Evolutionary conservation across 441 rosid species (phyloP).

Genomic region (Biscutella laevigata): DNA sequence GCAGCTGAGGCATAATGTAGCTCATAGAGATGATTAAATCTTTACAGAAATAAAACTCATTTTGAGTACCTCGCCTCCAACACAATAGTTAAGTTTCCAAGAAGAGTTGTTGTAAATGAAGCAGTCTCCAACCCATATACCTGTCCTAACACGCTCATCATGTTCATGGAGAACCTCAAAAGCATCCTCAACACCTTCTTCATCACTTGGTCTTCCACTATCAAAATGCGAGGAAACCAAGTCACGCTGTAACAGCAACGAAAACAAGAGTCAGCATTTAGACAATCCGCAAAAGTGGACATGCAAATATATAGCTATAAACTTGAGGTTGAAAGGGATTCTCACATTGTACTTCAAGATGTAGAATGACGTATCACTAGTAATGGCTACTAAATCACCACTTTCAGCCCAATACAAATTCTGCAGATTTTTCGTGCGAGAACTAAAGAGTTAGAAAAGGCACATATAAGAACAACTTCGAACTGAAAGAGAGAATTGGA

Average conservation of each 20-base stretch:
- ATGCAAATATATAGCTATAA: neutral
- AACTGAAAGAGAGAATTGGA: conserved; percentile 3
- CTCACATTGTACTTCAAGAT: conserved; percentile 87
- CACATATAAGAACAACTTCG: neutral
- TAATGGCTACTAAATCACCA: conserved; percentile 93
- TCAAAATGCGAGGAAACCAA: conserved; percentile 78
- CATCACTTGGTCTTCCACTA: conserved; percentile 80
- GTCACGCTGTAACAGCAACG: conserved; percentile 54
- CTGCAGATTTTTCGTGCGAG: conserved; percentile 28
- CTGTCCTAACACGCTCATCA: conserved; percentile 92
- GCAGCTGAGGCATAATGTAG: conserved; percentile 8
- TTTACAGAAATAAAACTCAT: conserved; percentile 3
- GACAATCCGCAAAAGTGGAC: neutral
- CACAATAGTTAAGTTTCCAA: conserved; percentile 95
- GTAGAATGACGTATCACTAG: conserved; percentile 91
- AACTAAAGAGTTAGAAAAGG: conserved; percentile 12
- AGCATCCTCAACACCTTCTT: conserved; percentile 94
- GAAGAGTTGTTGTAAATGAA: conserved; percentile 90
- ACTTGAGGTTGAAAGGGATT: neutral
- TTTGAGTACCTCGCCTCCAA: conserved; percentile 86
- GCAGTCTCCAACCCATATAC: conserved; percentile 98
- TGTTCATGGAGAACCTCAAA: conserved; percentile 94
- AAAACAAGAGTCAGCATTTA: conserved; percentile 6
- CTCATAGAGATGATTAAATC: conserved; percentile 1
- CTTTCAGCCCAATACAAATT: conserved; percentile 95